Percentiles rank a stretch among this genome's conserved stretches.
Evolutionary conservation across 2,329 filamentous ascomycete species (phyloP).

Genomic region (Colletotrichum liriopes): DNA sequence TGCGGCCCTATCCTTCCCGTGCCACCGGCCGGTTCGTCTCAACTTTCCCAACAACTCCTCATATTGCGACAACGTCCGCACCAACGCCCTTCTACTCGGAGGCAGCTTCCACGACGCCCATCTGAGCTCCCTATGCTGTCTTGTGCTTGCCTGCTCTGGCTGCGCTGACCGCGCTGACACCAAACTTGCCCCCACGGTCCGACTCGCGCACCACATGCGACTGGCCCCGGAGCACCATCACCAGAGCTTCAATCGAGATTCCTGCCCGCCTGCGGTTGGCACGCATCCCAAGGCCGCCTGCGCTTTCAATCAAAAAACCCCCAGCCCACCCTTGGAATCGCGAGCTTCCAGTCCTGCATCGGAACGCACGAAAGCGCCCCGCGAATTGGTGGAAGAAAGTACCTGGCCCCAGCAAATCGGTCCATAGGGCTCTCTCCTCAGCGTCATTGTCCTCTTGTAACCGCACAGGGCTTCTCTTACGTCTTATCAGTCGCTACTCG

Average conservation of each 20-base stretch:
- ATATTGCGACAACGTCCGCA: conserved; percentile 38
- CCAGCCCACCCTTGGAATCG: conserved; percentile 29
- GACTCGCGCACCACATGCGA: conserved; percentile 22
- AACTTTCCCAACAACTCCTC: conserved; percentile 28
- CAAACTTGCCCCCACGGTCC: conserved; percentile 26
- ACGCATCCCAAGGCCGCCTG: conserved; percentile 12
- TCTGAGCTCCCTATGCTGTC: conserved; percentile 3
- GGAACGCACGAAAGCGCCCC: conserved; percentile 16
- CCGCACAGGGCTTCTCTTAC: conserved; percentile 14
- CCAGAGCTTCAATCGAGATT: conserved; percentile 41
- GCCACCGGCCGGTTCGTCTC: conserved; percentile 41
- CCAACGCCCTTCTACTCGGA: conserved; percentile 16
- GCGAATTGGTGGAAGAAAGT: conserved; percentile 43
- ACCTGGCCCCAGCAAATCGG: conserved; percentile 20
- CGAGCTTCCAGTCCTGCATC: conserved; percentile 28
- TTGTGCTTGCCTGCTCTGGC: not conserved
- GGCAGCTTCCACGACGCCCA: conserved; percentile 3
- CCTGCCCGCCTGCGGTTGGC: not conserved
- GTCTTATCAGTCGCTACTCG: conserved; percentile 32
- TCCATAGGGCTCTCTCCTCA: conserved; percentile 27
- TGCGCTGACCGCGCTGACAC: not conserved
- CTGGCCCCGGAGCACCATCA: conserved; percentile 25
- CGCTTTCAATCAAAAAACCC: conserved; percentile 29
- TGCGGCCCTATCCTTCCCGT: conserved; percentile 39
- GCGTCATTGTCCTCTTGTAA: conserved; percentile 15